phyloP scores from a whole-genome alignment of 257 asterid genomes.

The Forsythia suspensa region DNA sequence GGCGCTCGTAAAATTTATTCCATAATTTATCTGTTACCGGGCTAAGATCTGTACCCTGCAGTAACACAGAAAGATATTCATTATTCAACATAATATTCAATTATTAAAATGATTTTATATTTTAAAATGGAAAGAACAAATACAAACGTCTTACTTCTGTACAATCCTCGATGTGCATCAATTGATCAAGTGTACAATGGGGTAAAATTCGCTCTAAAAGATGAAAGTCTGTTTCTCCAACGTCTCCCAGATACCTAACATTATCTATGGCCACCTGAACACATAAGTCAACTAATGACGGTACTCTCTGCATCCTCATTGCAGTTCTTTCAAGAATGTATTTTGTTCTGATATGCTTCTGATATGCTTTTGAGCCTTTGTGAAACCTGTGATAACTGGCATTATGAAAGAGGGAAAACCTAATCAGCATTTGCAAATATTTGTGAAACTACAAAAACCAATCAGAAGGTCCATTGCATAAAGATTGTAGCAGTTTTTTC shows the following conservation, averaged over 20 bases:
- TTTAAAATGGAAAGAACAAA: background rate
- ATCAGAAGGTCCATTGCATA: background rate
- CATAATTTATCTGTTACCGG: conserved; percentile 70
- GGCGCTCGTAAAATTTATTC: conserved; percentile 59
- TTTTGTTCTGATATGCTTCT: background rate
- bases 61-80: conserved; percentile 15
- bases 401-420: background rate
- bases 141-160: conserved; percentile 50
- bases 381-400: conserved; percentile 23
- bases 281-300: conserved; percentile 81
- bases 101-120: background rate
- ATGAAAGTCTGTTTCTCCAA: conserved; percentile 74
- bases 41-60: conserved; percentile 87
- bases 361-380: conserved; percentile 18
- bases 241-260: conserved; percentile 81
- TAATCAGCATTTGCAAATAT: background rate
- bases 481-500: background rate
- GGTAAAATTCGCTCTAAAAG: conserved; percentile 77
- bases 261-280: conserved; percentile 68
- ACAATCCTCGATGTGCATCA: conserved; percentile 66
- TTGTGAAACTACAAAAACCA: background rate
- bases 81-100: background rate
- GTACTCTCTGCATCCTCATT: conserved; percentile 36
- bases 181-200: conserved; percentile 77
- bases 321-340: background rate